Percentiles rank a stretch among this genome's conserved stretches.
phyloP scores from a whole-genome alignment of 78 protist genomes.

The Polysphondylium violaceum region DNA sequence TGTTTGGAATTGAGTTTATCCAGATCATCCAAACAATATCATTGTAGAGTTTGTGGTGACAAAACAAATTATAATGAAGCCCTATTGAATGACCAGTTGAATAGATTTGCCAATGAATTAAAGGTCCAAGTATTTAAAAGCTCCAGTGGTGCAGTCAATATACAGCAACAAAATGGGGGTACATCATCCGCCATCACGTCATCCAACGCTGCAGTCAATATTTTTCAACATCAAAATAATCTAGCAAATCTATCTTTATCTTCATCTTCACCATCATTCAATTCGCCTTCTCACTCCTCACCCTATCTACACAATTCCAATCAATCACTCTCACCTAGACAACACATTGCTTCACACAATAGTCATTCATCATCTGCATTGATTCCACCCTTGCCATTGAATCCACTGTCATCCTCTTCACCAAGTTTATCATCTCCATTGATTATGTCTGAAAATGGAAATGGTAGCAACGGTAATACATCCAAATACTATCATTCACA shows the following conservation, averaged over 20 bases:
- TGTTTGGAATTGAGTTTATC: conserved; percentile 29
- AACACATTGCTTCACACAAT: too few relatives aligned
- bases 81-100: background rate
- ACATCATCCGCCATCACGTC: background rate
- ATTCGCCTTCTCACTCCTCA: background rate
- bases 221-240: background rate
- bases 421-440: background rate
- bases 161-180: background rate
- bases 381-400: conserved; percentile 32
- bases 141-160: background rate
- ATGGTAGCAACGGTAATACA: background rate
- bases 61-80: conserved; percentile 2
- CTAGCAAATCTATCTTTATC: background rate
- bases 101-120: background rate
- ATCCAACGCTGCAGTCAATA: too few relatives aligned
- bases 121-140: too few relatives aligned
- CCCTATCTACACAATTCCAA: background rate
- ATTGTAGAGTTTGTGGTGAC: conserved; percentile 32
- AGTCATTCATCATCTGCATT: background rate
- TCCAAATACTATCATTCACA: background rate
- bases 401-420: conserved; percentile 6
- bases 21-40: conserved; percentile 10
- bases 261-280: conserved; percentile 8
- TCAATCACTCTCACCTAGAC: background rate
- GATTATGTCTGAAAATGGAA: background rate